phyloP scores from a whole-genome alignment of 176 grass and related monocot species.

The Pontederia paniculata region DNA sequence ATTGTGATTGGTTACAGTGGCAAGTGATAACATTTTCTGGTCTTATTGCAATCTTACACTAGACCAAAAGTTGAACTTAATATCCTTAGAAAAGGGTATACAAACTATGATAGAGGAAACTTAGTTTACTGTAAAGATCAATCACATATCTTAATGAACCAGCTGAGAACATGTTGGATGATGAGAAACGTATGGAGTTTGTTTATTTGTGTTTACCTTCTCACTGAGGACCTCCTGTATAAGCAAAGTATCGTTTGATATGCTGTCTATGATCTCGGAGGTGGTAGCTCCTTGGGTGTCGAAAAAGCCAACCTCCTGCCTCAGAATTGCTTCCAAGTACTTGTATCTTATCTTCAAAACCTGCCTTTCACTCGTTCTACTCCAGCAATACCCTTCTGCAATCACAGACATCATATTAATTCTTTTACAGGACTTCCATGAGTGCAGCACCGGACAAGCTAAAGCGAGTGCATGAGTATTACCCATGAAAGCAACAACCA shows the following conservation, averaged over 20 bases:
- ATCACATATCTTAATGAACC: no score
- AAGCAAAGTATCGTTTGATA: slow-evolving; percentile 77
- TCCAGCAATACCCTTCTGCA: slow-evolving; percentile 97
- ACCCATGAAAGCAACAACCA: slow-evolving; percentile 93
- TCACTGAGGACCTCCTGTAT: slow-evolving; percentile 98
- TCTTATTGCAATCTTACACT: no score
- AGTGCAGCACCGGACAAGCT: not conserved
- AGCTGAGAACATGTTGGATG: no score
- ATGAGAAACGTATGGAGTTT: no score
- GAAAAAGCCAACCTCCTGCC: slow-evolving; percentile 96
- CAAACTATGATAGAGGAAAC: no score
- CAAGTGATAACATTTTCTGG: no score
- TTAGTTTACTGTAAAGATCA: no score
- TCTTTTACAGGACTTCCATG: not conserved
- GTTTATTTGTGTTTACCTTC: no score
- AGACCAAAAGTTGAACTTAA: no score
- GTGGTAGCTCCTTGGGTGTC: slow-evolving; percentile 93
- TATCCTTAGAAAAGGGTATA: no score
- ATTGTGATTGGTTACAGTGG: no score
- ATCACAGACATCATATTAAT: not conserved
- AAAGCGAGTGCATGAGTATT: slow-evolving; percentile 4
- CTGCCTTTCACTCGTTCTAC: slow-evolving; percentile 96
- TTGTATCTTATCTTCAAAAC: slow-evolving; percentile 78
- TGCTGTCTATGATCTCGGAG: slow-evolving; percentile 90
- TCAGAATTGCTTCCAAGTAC: slow-evolving; percentile 87